phyloP scores from a whole-genome alignment of 2,329 filamentous ascomycete species.

The Verticillium tricorpus region DNA sequence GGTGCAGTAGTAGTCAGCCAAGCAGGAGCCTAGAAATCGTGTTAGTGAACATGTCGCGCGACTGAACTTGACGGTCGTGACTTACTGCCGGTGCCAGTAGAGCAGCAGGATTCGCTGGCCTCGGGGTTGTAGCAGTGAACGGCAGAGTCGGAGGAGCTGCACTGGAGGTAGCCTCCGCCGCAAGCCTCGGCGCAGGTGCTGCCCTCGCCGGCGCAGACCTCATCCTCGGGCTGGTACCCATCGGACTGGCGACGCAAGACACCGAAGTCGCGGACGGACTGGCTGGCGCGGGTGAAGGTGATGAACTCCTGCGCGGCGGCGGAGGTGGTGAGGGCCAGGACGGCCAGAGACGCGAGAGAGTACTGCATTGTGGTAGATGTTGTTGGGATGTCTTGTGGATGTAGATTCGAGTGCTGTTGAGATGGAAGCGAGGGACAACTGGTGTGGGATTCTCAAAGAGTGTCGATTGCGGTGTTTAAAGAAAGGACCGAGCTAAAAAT shows the following conservation, averaged over 20 bases:
- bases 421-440: not conserved
- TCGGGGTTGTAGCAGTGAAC: slow-evolving; percentile 56
- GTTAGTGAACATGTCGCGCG: slow-evolving; percentile 1
- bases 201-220: slow-evolving; percentile 40
- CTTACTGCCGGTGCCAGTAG: slow-evolving; percentile 52
- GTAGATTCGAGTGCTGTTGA: not conserved
- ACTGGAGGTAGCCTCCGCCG: slow-evolving; percentile 44
- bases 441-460: not conserved
- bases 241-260: slow-evolving; percentile 37
- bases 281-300: slow-evolving; percentile 30
- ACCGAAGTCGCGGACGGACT: slow-evolving; percentile 30
- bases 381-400: not conserved
- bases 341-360: slow-evolving; percentile 13
- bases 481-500: not conserved
- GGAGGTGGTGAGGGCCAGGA: slow-evolving; percentile 13
- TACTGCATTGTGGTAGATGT: slow-evolving; percentile 11
- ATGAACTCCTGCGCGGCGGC: slow-evolving; percentile 11
- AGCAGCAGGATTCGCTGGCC: slow-evolving; percentile 52
- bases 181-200: slow-evolving; percentile 52
- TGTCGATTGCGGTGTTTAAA: not conserved
- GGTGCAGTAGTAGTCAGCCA: slow-evolving; percentile 59
- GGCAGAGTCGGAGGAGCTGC: slow-evolving; percentile 41
- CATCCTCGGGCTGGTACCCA: slow-evolving; percentile 46
- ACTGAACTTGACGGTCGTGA: slow-evolving; percentile 12
- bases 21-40: slow-evolving; percentile 49